Conservation (phyloP, 2,329 filamentous ascomycete genomes). For the Trichoderma sp. region DNA sequence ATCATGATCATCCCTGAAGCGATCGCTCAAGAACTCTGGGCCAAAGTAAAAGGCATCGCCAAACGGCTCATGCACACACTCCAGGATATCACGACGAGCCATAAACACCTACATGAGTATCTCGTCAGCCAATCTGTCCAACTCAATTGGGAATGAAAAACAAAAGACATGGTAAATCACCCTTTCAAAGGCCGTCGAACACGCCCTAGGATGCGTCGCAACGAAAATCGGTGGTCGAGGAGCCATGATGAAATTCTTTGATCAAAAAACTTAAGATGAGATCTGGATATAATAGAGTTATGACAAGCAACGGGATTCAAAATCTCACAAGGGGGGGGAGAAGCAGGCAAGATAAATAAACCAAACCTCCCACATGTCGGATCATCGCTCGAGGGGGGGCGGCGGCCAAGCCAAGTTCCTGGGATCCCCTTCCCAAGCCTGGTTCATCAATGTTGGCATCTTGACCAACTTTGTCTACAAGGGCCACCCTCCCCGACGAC, state of each 20-base stretch:
- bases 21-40: conserved; percentile 78
- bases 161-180: conserved; percentile 51
- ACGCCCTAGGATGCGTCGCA: conserved; percentile 90
- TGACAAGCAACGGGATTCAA: neutral
- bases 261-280: too few species aligned
- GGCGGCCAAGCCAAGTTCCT: conserved; percentile 1
- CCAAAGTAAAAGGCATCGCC: conserved; percentile 97
- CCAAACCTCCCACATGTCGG: neutral
- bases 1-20: conserved; percentile 71
- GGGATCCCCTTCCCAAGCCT: neutral
- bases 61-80: conserved; percentile 93
- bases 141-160: too few species aligned
- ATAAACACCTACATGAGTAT: conserved; percentile 75
- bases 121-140: neutral
- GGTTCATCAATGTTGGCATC: too few species aligned
- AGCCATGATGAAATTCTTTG: conserved; percentile 58
- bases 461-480: neutral
- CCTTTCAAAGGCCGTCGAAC: conserved; percentile 95
- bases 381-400: neutral
- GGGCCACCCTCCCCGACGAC: conserved; percentile 1
- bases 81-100: conserved; percentile 80
- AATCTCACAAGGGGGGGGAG: conserved; percentile 1
- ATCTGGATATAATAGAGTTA: neutral
- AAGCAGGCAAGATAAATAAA: neutral
- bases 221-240: conserved; percentile 73